Evolutionary conservation across 2,329 filamentous ascomycete genomes (phyloP).

Genomic region (Penicillium corylophilum): DNA sequence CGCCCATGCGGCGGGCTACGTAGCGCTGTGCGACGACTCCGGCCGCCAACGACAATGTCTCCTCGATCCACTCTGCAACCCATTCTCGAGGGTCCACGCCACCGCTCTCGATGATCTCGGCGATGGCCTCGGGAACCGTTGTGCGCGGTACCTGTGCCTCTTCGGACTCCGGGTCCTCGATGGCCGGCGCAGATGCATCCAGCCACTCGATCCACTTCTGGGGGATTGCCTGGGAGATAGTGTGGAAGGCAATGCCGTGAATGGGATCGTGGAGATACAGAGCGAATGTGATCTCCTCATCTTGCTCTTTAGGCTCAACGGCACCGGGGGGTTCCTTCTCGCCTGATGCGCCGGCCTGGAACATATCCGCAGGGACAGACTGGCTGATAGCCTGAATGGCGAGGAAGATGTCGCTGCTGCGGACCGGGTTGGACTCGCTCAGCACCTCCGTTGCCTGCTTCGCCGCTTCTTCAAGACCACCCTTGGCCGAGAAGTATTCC

Average conservation of each 20-base stretch:
- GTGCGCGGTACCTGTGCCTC: constrained; percentile 32
- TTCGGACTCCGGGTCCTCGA: constrained; percentile 40
- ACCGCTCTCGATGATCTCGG: constrained; percentile 71
- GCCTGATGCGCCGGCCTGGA: constrained; percentile 56
- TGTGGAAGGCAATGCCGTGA: constrained; percentile 82
- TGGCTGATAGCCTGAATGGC: constrained; percentile 84
- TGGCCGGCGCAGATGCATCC: constrained; percentile 61
- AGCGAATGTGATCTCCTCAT: constrained; percentile 70
- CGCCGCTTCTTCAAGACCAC: constrained; percentile 77
- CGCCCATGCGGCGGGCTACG: constrained; percentile 91
- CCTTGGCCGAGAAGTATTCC: constrained; percentile 77
- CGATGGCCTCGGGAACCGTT: constrained; percentile 74
- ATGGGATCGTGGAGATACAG: constrained; percentile 82
- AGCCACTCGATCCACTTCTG: constrained; percentile 88
- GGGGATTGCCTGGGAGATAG: constrained; percentile 79
- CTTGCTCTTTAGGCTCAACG: constrained; percentile 37
- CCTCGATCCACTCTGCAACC: constrained; percentile 97
- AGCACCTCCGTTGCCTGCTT: constrained; percentile 75
- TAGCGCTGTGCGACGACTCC: constrained; percentile 92
- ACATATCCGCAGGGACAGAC: constrained; percentile 64
- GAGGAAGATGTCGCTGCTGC: constrained; percentile 92
- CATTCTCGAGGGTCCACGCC: constrained; percentile 92
- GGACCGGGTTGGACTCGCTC: constrained; percentile 82
- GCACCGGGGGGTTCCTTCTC: constrained; percentile 35
- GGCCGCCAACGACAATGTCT: constrained; percentile 72